Evolutionary conservation across 768 basidiomycete species (phyloP), one percentile per base, ranked within the genome.

Genomic region (Ramaria sp.): DNA sequence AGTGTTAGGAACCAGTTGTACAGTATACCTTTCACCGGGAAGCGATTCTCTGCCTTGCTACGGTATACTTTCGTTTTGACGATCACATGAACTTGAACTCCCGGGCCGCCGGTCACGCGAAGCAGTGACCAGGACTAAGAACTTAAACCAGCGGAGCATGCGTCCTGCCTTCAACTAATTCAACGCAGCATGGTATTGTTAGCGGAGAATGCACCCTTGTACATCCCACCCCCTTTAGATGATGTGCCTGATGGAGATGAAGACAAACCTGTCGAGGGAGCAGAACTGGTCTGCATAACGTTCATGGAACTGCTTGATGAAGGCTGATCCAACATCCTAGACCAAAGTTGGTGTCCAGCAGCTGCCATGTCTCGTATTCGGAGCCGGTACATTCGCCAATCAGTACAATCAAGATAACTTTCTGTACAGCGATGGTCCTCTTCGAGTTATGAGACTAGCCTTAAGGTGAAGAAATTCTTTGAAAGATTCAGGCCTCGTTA

Each of bases 391-490:
- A 7, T 81, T 91, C 65, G 85, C 83, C 1, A 72, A 73, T 17
- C 70, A 76, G 51, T 91, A 91, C 64, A 90, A 88, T 62, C 64
- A 71, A 15, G 78, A 83, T 50, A 78, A 78, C 34, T 73, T 80
- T 57, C 64, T 90, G 34, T 64, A 75, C 41, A 78, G 84, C 53
- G 70, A 73, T 47, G 66, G 70, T 1, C 89, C 88, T 4, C 64
- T 86, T 22, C 78, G 84, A 34, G 80, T 84, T 34, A 78, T 88
- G 27, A 74, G 88, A 43, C 78, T 90, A 34, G 89, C 88, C 9
- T 73, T 92, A 43, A 77, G 87, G 90, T 91, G 69, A 39, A 27
- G 13, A 37, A 30, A 54, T 59, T 33, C 6, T 22, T 27, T 19
- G 31, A 49, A 15, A 49, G 22, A 3, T 4, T 47, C n/a, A 27